Conservation (phyloP, 306 rosid genomes). For the Trifolium fragiferum region DNA sequence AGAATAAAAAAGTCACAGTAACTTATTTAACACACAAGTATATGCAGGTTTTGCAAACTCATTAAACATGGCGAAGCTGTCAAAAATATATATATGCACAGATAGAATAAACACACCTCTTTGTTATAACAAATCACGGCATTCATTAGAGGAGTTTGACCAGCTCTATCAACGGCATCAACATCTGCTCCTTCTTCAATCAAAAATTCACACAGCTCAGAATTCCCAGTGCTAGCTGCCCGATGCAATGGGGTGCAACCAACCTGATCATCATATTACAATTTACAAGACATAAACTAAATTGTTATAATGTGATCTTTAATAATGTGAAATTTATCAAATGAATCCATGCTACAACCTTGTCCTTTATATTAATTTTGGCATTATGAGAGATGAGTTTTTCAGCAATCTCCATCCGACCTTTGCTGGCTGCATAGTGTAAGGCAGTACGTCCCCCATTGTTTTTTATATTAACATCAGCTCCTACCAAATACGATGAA, state of each 20-base stretch:
- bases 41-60: constrained; percentile 2
- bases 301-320: constrained; percentile 22
- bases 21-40: background rate
- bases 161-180: constrained; percentile 75
- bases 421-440: constrained; percentile 96
- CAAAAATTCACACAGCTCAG: constrained; percentile 79
- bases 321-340: constrained; percentile 26
- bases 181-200: constrained; percentile 98
- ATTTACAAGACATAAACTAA: constrained; percentile 26
- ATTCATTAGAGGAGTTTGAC: constrained; percentile 87
- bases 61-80: constrained; percentile 16
- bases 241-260: constrained; percentile 97
- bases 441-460: constrained; percentile 85
- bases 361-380: constrained; percentile 72
- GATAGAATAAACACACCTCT: constrained; percentile 61
- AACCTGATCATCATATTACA: constrained; percentile 52
- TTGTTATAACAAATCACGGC: constrained; percentile 80
- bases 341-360: constrained; percentile 59
- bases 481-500: constrained; percentile 59
- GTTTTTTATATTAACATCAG: constrained; percentile 77
- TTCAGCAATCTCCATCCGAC: constrained; percentile 80
- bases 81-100: background rate
- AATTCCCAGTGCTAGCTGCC: constrained; percentile 88
- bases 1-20: background rate
- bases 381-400: constrained; percentile 75